These are phyloP conservation scores for Solanum chmielewskii DNA, from an alignment of 257 asterid genomes.

Conservation along the genomic window DNA sequence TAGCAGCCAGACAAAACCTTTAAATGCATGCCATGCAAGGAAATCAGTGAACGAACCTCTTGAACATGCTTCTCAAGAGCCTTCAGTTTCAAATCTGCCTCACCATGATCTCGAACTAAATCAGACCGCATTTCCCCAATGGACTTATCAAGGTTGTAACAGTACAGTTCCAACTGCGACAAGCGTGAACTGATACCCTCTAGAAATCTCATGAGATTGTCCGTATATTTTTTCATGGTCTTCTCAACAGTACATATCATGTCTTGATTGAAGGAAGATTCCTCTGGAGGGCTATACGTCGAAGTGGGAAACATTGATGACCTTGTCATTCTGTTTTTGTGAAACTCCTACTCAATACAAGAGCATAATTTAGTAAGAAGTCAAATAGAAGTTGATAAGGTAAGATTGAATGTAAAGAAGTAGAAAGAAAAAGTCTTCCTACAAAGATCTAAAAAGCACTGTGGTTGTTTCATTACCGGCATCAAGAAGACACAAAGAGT, in stretches of 20 bases:
- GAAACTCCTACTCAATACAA: slow-evolving; percentile 48
- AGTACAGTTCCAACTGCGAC: slow-evolving; percentile 82
- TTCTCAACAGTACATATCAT: slow-evolving; percentile 51
- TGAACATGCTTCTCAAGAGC: slow-evolving; percentile 79
- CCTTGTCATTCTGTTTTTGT: slow-evolving; percentile 65
- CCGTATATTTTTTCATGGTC: slow-evolving; percentile 73
- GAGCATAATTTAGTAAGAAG: not conserved
- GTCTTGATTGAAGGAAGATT: slow-evolving; percentile 59
- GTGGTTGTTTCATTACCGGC: not conserved
- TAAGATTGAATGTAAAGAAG: not conserved
- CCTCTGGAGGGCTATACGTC: slow-evolving; percentile 70
- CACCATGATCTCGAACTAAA: slow-evolving; percentile 61
- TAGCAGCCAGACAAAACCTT: not conserved
- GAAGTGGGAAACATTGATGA: slow-evolving; percentile 50
- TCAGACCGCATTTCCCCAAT: slow-evolving; percentile 89
- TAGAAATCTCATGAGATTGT: slow-evolving; percentile 83
- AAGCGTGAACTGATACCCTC: slow-evolving; percentile 92
- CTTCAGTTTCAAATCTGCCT: slow-evolving; percentile 66
- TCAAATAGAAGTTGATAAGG: not conserved
- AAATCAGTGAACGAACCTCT: slow-evolving; percentile 41
- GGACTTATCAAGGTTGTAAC: slow-evolving; percentile 87
- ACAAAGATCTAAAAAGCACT: not conserved
- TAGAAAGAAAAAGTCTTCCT: not conserved
- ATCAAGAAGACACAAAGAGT: not conserved
- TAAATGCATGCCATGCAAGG: not conserved